Evolutionary conservation across 257 asterid genomes (phyloP).

Genomic region (Solanum appendiculatum): DNA sequence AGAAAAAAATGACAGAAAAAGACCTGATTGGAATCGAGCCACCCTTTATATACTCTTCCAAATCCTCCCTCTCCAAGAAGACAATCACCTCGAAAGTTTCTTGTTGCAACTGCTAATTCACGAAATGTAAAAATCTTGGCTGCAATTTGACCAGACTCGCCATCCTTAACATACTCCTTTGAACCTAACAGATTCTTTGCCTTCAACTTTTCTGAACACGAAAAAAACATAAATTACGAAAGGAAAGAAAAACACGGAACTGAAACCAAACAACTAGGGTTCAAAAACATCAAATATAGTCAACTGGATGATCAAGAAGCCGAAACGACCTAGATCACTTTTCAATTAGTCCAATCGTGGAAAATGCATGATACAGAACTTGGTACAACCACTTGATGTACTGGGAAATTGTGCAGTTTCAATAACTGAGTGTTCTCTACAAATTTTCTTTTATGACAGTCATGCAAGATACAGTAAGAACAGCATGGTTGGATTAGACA

Average conservation of each 20-base stretch:
- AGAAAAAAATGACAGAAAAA: background rate
- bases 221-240: background rate
- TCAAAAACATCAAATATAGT: background rate
- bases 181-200: slow-evolving; percentile 4
- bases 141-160: slow-evolving; percentile 49
- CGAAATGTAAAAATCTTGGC: slow-evolving; percentile 75
- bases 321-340: background rate
- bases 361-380: background rate
- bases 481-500: background rate
- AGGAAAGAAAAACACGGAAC: background rate
- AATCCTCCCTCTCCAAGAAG: slow-evolving; percentile 94
- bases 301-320: background rate
- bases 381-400: background rate
- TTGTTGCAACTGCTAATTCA: slow-evolving; percentile 76
- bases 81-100: slow-evolving; percentile 59
- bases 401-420: background rate
- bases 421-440: background rate
- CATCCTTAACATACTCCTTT: slow-evolving; percentile 35
- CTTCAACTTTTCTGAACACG: slow-evolving; percentile 31
- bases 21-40: slow-evolving; percentile 64
- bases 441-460: background rate
- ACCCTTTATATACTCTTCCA: slow-evolving; percentile 89
- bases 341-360: background rate
- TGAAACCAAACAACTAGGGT: background rate
- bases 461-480: background rate